Base-by-base conservation (phyloP, 2,329 filamentous ascomycete genomes). In the Cercospora sp. region DNA sequence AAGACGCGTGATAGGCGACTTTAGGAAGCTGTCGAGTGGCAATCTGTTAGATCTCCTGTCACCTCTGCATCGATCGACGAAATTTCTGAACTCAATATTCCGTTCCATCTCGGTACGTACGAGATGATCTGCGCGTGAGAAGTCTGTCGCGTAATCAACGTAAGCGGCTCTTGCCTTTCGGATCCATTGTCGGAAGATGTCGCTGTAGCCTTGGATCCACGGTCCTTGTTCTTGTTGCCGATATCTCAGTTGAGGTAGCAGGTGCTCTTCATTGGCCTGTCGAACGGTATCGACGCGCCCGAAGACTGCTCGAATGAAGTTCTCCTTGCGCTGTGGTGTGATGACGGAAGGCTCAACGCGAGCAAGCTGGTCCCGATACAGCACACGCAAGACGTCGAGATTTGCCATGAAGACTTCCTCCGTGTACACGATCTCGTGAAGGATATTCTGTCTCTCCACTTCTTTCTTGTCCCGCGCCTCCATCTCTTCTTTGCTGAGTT, bases 161-260 rank as follows among this genome's bases (percentile, higher is more conserved):
- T 98, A 99, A 10, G 92, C 90, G 2, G 86, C 84, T 79, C 90
- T 93, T 34, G 95, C 95, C 80, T 97, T 98, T 71, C 95, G 88
- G 70, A 98, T 97, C 95, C 95, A 99, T 81, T 99, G 95, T 67
- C 95, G 86, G 84, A 99, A 98, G 61, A 99, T 92, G 76, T 98
- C 95, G 77, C 94, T 97, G 81, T 97, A 97, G 3, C 95, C 95
- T 12, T 88, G 85, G 67, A 99, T 90, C 89, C 93, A 99, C 0
- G 95, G 95, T 0, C 95, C 95, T 81, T 99, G 94, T 78, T 98
- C 95, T 76, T 95, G 91, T 79, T 99, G 95, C 28, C 95, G 89
- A 78, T 98, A 99, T 77, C 98, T 98, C 74, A 99, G 87, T 79
- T 97, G 94, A 1, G 94, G 91, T 26, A 99, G 83, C 21, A 99